Evolutionary conservation across 306 rosid genomes (phyloP).

Genomic region (Cucumis hystrix): DNA sequence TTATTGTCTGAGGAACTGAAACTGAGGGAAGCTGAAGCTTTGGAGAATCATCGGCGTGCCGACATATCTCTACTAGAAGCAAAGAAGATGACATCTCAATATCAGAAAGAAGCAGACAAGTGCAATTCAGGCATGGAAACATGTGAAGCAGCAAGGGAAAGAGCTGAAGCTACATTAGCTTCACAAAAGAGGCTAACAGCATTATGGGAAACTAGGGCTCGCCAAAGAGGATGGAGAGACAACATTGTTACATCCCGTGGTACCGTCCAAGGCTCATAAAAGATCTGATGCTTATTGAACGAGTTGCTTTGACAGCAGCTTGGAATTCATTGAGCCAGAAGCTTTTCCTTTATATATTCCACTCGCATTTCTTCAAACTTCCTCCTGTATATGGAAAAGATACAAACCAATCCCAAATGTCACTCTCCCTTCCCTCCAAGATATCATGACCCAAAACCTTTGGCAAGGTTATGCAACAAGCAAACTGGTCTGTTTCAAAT

Average conservation of each 20-base stretch:
- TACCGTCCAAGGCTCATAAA: conserved; percentile 40
- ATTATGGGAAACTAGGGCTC: conserved; percentile 85
- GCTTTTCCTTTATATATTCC: neutral
- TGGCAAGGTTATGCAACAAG: neutral
- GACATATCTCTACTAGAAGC: conserved; percentile 96
- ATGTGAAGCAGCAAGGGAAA: conserved; percentile 89
- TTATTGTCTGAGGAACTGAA: conserved; percentile 77
- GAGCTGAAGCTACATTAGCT: conserved; percentile 51
- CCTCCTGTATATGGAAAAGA: neutral
- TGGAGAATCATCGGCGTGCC: conserved; percentile 51
- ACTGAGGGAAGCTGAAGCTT: conserved; percentile 58
- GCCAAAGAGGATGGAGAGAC: conserved; percentile 91
- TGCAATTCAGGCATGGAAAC: conserved; percentile 98
- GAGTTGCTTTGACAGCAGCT: neutral
- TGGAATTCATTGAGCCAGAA: neutral
- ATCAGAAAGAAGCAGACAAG: conserved; percentile 97
- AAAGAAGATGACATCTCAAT: conserved; percentile 85
- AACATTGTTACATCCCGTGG: conserved; percentile 45
- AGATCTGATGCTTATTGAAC: neutral
- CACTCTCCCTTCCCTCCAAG: neutral
- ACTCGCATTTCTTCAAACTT: neutral
- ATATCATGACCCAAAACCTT: neutral
- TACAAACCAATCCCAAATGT: neutral
- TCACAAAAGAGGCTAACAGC: conserved; percentile 60
- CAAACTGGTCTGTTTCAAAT: neutral